Base-by-base conservation (phyloP, 495 filamentous ascomycete species). In the Tirmania nivea region DNA sequence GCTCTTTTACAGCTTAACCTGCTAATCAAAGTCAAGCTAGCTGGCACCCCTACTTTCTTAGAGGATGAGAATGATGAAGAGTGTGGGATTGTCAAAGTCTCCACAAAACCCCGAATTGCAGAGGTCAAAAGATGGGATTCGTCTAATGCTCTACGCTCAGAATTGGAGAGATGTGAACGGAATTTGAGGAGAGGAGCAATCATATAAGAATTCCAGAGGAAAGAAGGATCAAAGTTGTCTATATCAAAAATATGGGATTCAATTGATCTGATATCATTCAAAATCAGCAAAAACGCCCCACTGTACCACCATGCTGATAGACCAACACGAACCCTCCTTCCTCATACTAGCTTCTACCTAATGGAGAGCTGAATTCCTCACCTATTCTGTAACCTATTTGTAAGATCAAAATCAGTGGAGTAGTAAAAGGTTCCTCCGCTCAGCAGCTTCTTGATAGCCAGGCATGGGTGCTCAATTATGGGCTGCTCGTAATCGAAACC, bases 191-290 rank as follows among this genome's bases (percentile, higher is more conserved):
- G 73, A 8, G 92, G 88, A 53, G 81, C 75, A 55, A 97, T 93
- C 88, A 97, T 96, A 68, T 90, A 93, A 10, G 84, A 86, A 59
- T 97, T 97, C 90, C 90, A 97, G 31, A 97, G 68, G 68, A 93
- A 94, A 8, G 82, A 81, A 55, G 84, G 80, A 66, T 97, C 85
- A 34, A 94, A 77, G 51, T 79, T 81, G 54, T 85, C 83, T 53
- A 88, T 80, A 60, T 86, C 83, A 57, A 90, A 86, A 16, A 77
- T 71, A 17, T 77, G 60, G 25, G 66, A 63, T 55, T 82, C 71
- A 62, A 75, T 68, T 49, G 70, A 69, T 57, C 69, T 73, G 57
- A 4, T 55, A 42, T 25, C 35, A 12, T 48, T 34, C 56, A 59
- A 62, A 49, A 68, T 59, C 42, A 53, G 39, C 39, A 45, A 31